Conservation (phyloP, 495 filamentous ascomycete species). For the Xylaria venustula region DNA sequence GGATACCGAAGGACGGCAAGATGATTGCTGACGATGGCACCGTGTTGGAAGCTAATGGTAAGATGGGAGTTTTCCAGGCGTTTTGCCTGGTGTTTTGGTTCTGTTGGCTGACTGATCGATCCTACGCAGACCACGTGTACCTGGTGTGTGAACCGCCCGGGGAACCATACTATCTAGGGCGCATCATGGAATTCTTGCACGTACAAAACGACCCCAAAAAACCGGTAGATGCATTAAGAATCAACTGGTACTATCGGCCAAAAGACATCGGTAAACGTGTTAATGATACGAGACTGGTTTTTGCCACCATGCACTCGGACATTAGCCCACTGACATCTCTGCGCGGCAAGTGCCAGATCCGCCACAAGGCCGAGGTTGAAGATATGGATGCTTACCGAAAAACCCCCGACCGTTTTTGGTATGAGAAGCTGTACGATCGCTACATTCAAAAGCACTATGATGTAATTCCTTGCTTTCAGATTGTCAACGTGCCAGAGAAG, state of each 20-base stretch:
- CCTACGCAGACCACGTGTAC: constrained; percentile 82
- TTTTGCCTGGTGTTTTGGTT: not conserved
- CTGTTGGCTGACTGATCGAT: constrained; percentile 19
- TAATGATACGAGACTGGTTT: constrained; percentile 83
- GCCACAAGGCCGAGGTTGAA: constrained; percentile 80
- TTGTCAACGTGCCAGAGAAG: constrained; percentile 92
- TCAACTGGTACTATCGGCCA: constrained; percentile 98
- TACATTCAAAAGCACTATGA: constrained; percentile 98
- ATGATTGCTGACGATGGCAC: constrained; percentile 91
- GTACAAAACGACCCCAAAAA: constrained; percentile 66
- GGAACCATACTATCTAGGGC: constrained; percentile 94
- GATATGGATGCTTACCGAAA: constrained; percentile 83
- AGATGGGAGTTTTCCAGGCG: constrained; percentile 40
- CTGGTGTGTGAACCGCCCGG: constrained; percentile 96
- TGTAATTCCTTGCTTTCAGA: constrained; percentile 84
- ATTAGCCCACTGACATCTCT: constrained; percentile 87
- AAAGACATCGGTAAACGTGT: constrained; percentile 92
- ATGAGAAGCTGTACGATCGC: constrained; percentile 94
- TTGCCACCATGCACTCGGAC: constrained; percentile 98
- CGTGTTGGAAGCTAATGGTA: constrained; percentile 80
- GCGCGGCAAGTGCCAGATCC: constrained; percentile 87
- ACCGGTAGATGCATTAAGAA: constrained; percentile 80
- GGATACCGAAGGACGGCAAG: constrained; percentile 70
- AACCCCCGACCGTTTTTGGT: constrained; percentile 86
- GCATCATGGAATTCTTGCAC: constrained; percentile 97